Conservation (phyloP, 2,329 filamentous ascomycete genomes). For the Ophiostoma novo-ulmi region DNA sequence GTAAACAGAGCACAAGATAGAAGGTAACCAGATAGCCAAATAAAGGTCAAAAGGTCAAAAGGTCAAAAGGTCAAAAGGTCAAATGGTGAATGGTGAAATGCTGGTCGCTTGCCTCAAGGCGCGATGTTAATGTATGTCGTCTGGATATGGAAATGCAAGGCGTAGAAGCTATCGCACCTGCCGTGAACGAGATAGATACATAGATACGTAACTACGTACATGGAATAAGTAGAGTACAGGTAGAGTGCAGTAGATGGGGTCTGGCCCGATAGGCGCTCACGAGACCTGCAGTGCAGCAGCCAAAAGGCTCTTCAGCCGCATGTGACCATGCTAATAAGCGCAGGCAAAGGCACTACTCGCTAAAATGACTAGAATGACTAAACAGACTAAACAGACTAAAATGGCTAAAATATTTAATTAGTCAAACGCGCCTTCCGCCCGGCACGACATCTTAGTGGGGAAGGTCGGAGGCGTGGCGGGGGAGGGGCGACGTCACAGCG, state of each 20-base stretch:
- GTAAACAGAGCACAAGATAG: neutral
- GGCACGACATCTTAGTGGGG: conserved; percentile 20
- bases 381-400: neutral
- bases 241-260: neutral
- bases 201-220: conserved; percentile 16
- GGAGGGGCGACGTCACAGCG: neutral
- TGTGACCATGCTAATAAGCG: conserved; percentile 27
- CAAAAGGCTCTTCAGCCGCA: conserved; percentile 29
- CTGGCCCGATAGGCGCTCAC: conserved; percentile 26
- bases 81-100: neutral
- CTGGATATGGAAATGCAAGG: conserved; percentile 5
- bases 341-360: conserved; percentile 14
- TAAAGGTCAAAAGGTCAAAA: neutral
- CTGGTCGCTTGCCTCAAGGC: neutral
- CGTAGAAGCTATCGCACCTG: conserved; percentile 20
- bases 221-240: conserved; percentile 16
- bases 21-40: neutral
- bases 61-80: neutral
- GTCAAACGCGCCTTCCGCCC: conserved; percentile 19
- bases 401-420: conserved; percentile 17
- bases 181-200: conserved; percentile 12
- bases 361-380: neutral
- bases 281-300: conserved; percentile 25
- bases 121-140: conserved; percentile 11
- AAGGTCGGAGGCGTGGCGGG: conserved; percentile 15